Evolutionary conservation across 140 eudicot genomes (phyloP).

Genomic region (Bidens hawaiensis): DNA sequence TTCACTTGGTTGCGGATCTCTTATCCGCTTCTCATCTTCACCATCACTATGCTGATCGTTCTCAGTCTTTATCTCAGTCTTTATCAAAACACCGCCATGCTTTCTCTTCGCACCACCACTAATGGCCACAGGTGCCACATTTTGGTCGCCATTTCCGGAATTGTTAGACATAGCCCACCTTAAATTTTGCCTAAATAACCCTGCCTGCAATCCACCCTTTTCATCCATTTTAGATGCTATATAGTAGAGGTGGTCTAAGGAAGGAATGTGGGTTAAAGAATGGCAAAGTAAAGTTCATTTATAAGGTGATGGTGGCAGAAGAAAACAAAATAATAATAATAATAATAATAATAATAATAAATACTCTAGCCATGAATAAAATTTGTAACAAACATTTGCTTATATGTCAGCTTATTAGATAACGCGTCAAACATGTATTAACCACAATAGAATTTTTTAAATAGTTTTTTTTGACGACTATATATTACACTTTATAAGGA

Average conservation of each 20-base stretch:
- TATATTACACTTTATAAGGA: too few species aligned
- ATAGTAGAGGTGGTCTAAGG: too few species aligned
- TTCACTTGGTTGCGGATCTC: conserved; percentile 25
- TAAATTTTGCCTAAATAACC: neutral
- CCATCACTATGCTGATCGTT: conserved; percentile 9
- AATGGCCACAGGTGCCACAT: neutral
- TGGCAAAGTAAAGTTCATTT: conserved; percentile 10
- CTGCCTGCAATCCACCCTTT: neutral
- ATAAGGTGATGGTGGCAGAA: conserved; percentile 1
- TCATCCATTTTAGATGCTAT: neutral
- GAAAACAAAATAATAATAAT: neutral
- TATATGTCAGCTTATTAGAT: neutral
- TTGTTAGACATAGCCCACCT: neutral
- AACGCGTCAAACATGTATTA: neutral
- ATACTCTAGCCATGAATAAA: neutral
- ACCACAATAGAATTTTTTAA: neutral
- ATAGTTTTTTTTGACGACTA: too few species aligned
- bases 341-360: too few species aligned
- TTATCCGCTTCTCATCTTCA: conserved; percentile 12
- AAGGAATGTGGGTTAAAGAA: conserved; percentile 5
- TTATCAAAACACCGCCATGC: neutral
- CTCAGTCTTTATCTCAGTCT: neutral
- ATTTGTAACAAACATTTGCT: neutral
- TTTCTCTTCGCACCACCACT: conserved; percentile 8
- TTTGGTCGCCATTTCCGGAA: neutral